Evolutionary conservation across 2,329 filamentous ascomycete genomes (phyloP).

Genomic region (Aspergillus niger): DNA sequence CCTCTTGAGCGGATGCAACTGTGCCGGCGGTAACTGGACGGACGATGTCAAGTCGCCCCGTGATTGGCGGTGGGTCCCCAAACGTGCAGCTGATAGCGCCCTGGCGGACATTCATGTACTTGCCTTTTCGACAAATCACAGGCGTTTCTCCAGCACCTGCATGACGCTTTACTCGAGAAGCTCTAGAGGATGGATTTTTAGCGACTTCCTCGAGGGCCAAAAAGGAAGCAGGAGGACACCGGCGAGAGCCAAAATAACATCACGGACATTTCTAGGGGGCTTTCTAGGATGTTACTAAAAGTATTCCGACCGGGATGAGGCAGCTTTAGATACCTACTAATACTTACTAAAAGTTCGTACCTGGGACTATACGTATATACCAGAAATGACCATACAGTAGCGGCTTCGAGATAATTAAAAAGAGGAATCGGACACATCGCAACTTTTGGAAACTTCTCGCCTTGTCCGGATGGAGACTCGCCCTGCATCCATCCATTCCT

Average conservation of each 20-base stretch:
- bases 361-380: conserved; percentile 6
- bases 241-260: conserved; percentile 13
- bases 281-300: background rate
- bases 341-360: conserved; percentile 6
- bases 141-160: conserved; percentile 18
- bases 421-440: conserved; percentile 6
- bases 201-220: conserved; percentile 3
- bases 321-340: conserved; percentile 11
- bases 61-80: conserved; percentile 18
- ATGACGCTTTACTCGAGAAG: conserved; percentile 24
- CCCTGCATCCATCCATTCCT: background rate
- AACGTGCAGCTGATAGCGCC: conserved; percentile 30
- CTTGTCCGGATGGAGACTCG: background rate
- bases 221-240: conserved; percentile 9
- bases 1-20: conserved; percentile 12
- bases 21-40: conserved; percentile 14
- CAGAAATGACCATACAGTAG: conserved; percentile 22
- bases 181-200: conserved; percentile 17
- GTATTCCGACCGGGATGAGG: background rate
- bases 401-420: conserved; percentile 13
- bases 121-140: conserved; percentile 22
- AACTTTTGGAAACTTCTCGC: conserved; percentile 1
- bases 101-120: conserved; percentile 23
- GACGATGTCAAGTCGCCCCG: conserved; percentile 6
- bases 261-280: background rate